Evolutionary conservation across 495 filamentous ascomycete genomes (phyloP).

Genomic region (Hypoxylon subgilvum): DNA sequence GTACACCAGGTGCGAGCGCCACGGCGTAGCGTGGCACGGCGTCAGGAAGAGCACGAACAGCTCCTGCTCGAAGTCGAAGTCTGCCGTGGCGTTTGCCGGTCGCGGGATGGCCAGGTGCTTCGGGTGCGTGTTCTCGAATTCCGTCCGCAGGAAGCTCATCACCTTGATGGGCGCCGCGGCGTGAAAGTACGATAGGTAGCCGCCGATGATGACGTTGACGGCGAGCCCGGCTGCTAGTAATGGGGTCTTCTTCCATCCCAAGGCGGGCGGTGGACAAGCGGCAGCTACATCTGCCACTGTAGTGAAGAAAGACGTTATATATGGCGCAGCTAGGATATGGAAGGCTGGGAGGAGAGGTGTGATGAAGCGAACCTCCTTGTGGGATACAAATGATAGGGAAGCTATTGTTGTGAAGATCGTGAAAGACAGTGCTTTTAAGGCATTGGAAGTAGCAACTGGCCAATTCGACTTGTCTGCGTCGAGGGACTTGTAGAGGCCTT

Average conservation of each 20-base stretch:
- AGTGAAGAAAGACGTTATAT: slow-evolving; percentile 70
- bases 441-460: slow-evolving; percentile 47
- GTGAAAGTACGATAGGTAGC: slow-evolving; percentile 77
- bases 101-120: slow-evolving; percentile 41
- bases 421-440: slow-evolving; percentile 64
- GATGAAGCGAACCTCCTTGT: slow-evolving; percentile 98
- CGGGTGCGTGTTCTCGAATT: slow-evolving; percentile 64
- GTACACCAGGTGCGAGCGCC: slow-evolving; percentile 84
- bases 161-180: slow-evolving; percentile 78
- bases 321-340: slow-evolving; percentile 76
- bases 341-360: slow-evolving; percentile 89
- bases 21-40: slow-evolving; percentile 97
- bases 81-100: slow-evolving; percentile 22
- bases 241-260: slow-evolving; percentile 54
- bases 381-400: slow-evolving; percentile 77
- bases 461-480: slow-evolving; percentile 39
- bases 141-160: slow-evolving; percentile 71
- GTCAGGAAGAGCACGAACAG: slow-evolving; percentile 89
- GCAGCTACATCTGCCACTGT: slow-evolving; percentile 27
- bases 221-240: slow-evolving; percentile 64
- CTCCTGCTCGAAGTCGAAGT: slow-evolving; percentile 42
- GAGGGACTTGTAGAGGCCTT: slow-evolving; percentile 64
- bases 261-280: slow-evolving; percentile 15
- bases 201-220: slow-evolving; percentile 72
- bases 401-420: slow-evolving; percentile 65